Evolutionary conservation across 345 rosid species (phyloP).

Genomic region (Passiflora organensis): DNA sequence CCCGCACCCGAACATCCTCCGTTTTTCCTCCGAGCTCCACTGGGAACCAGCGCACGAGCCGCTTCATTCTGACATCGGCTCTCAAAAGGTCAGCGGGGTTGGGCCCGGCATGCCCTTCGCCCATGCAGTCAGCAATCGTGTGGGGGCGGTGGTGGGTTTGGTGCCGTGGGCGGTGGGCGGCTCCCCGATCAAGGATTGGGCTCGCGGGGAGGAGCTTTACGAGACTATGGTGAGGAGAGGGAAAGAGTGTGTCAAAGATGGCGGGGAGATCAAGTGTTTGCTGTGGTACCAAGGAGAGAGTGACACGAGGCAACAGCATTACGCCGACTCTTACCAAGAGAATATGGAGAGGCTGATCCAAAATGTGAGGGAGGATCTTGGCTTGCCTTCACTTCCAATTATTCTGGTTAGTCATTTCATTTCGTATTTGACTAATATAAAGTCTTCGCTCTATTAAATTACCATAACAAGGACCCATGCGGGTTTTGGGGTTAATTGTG

Average conservation of each 20-base stretch:
- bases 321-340: conserved; percentile 52
- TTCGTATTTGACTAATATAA: too few relatives aligned
- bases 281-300: conserved; percentile 96
- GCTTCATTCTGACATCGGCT: conserved; percentile 75
- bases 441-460: too few relatives aligned
- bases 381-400: conserved; percentile 66
- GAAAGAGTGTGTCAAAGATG: conserved; percentile 45
- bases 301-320: conserved; percentile 45
- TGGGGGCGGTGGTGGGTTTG: conserved; percentile 35
- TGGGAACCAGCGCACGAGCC: conserved; percentile 78
- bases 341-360: conserved; percentile 53
- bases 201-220: conserved; percentile 59
- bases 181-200: conserved; percentile 81
- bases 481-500: too few relatives aligned
- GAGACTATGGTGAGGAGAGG: conserved; percentile 67
- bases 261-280: conserved; percentile 67
- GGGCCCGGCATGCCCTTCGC: conserved; percentile 94
- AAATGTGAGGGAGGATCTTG: conserved; percentile 60
- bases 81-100: conserved; percentile 58
- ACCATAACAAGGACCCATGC: too few relatives aligned
- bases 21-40: conserved; percentile 48
- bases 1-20: conserved; percentile 50
- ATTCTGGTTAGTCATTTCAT: conserved; percentile 43
- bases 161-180: conserved; percentile 93
- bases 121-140: conserved; percentile 35